Conservation (phyloP, 2,329 filamentous ascomycete genomes). For the Rutstroemia sp. region DNA sequence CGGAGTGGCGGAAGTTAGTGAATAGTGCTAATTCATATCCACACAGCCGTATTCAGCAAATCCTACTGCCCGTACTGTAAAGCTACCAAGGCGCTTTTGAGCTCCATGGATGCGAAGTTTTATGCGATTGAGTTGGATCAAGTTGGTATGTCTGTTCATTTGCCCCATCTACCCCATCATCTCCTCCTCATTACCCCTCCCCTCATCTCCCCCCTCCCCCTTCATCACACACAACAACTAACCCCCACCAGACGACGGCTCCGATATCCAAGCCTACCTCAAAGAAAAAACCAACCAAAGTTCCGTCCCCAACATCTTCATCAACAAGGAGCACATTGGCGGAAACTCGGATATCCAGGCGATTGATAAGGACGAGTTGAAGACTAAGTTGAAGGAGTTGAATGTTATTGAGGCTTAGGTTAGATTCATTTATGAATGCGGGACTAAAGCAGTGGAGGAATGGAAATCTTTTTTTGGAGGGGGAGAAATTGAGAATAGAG, state of each 20-base stretch:
- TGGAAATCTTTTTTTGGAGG: too few relatives aligned
- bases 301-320: constrained; percentile 95
- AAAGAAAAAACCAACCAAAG: constrained; percentile 72
- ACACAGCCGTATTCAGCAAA: constrained; percentile 86
- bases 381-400: constrained; percentile 54
- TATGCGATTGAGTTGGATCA: constrained; percentile 77
- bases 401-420: constrained; percentile 40
- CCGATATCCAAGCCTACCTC: constrained; percentile 76
- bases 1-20: too few relatives aligned
- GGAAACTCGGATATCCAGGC: constrained; percentile 86
- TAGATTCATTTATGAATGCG: too few relatives aligned
- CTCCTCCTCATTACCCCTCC: neutral
- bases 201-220: neutral
- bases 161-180: neutral
- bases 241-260: constrained; percentile 60
- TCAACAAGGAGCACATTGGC: constrained; percentile 83
- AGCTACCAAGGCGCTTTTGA: constrained; percentile 68
- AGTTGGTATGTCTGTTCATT: constrained; percentile 51
- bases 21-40: too few relatives aligned
- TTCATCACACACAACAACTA: neutral
- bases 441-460: neutral
- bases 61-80: constrained; percentile 92
- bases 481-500: neutral
- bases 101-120: constrained; percentile 63
- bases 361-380: constrained; percentile 54